phyloP scores from a whole-genome alignment of 1,139 yeast species.

The Lodderomyces oxycetoniae region DNA sequence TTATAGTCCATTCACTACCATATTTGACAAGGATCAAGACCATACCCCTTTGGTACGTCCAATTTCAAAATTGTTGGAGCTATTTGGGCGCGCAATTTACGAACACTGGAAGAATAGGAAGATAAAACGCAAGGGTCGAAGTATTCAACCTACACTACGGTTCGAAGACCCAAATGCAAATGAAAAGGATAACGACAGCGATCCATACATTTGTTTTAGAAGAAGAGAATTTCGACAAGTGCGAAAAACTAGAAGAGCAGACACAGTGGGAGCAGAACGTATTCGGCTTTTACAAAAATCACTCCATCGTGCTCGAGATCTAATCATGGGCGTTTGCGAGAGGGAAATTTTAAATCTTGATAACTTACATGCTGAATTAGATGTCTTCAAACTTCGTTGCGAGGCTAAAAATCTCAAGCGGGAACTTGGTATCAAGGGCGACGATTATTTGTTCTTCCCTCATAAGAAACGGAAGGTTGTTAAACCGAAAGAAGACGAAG shows the following conservation, averaged over 20 bases:
- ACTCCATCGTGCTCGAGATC: slow-evolving; percentile 68
- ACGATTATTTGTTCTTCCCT: slow-evolving; percentile 76
- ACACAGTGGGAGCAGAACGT: slow-evolving; percentile 83
- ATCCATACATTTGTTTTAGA: slow-evolving; percentile 93
- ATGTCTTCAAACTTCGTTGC: slow-evolving; percentile 66
- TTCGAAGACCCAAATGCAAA: slow-evolving; percentile 75
- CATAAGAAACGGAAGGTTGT: slow-evolving; percentile 68
- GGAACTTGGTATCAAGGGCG: slow-evolving; percentile 70
- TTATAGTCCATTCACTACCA: slow-evolving; percentile 38
- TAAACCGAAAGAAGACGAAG: slow-evolving; percentile 36
- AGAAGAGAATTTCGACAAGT: slow-evolving; percentile 95
- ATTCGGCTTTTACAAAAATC: slow-evolving; percentile 71
- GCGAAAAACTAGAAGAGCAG: slow-evolving; percentile 94
- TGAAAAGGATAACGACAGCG: slow-evolving; percentile 84
- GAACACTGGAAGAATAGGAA: slow-evolving; percentile 80
- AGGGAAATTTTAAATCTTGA: slow-evolving; percentile 66
- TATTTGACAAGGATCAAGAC: slow-evolving; percentile 46
- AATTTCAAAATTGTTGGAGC: slow-evolving; percentile 49
- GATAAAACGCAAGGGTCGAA: slow-evolving; percentile 62
- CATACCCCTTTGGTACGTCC: slow-evolving; percentile 34
- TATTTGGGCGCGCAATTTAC: slow-evolving; percentile 67
- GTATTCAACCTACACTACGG: slow-evolving; percentile 69
- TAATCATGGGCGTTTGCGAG: slow-evolving; percentile 66
- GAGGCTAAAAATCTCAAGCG: slow-evolving; percentile 72
- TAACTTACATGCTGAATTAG: slow-evolving; percentile 53